Evolutionary conservation across 305 asterid species (phyloP).

Genomic region (Euphrasia arctica): DNA sequence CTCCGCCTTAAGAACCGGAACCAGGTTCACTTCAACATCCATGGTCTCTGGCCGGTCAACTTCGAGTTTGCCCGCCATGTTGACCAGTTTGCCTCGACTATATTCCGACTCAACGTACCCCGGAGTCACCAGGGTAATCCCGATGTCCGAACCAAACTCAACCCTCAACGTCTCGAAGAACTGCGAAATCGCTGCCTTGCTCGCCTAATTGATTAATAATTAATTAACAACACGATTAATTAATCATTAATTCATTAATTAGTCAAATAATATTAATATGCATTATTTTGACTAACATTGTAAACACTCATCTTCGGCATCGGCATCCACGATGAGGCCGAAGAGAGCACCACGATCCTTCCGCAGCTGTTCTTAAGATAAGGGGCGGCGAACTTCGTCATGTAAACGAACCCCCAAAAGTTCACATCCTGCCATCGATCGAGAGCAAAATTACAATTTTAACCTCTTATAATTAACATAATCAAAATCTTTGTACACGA

Average conservation of each 20-base stretch:
- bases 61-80: constrained; percentile 41
- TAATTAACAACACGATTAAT: neutral
- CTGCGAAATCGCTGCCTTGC: constrained; percentile 76
- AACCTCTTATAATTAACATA: neutral
- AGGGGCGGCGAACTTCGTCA: constrained; percentile 64
- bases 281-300: constrained; percentile 33
- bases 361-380: constrained; percentile 68
- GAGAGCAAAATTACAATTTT: neutral
- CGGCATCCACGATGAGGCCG: constrained; percentile 69
- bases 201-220: constrained; percentile 46
- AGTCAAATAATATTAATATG: too few species aligned
- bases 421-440: constrained; percentile 64
- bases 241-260: too few species aligned
- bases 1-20: constrained; percentile 47
- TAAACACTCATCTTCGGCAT: constrained; percentile 69
- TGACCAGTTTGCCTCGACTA: constrained; percentile 55
- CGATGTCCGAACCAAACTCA: constrained; percentile 61
- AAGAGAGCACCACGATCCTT: constrained; percentile 59
- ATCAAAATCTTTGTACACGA: too few species aligned
- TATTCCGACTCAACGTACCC: constrained; percentile 70
- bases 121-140: constrained; percentile 66
- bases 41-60: constrained; percentile 30
- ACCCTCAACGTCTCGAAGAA: constrained; percentile 81
- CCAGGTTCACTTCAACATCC: constrained; percentile 37
- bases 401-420: constrained; percentile 79